Conservation (phyloP, 129 eudicot species). For the Dittrichia graveolens region DNA sequence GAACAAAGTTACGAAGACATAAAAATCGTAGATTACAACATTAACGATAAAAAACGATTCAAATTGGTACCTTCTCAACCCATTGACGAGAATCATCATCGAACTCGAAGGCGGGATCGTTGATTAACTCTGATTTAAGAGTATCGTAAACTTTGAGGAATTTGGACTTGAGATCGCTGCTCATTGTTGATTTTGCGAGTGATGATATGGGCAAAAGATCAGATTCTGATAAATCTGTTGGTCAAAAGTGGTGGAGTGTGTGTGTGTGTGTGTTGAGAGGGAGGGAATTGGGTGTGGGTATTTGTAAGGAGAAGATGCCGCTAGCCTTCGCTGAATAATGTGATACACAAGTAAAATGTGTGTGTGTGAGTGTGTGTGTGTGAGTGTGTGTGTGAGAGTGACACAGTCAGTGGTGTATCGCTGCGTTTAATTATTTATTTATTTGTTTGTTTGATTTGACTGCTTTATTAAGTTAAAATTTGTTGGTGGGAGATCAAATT, state of each 20-base stretch:
- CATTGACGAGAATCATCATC: conserved; percentile 78
- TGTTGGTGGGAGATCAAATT: background rate
- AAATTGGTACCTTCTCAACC: conserved; percentile 65
- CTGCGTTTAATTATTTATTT: background rate
- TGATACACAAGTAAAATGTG: background rate
- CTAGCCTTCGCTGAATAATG: conserved; percentile 29
- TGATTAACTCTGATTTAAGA: conserved; percentile 64
- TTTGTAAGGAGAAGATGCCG: conserved; percentile 38
- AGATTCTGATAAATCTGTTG: conserved; percentile 12
- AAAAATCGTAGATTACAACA: background rate
- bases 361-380: too few species aligned
- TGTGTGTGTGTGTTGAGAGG: background rate
- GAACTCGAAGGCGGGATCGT: conserved; percentile 82
- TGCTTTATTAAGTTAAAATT: background rate
- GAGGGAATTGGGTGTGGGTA: conserved; percentile 18
- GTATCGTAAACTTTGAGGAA: conserved; percentile 63
- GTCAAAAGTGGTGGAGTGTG: conserved; percentile 5
- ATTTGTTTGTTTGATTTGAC: background rate
- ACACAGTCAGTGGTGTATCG: conserved; percentile 25
- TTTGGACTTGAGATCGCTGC: conserved; percentile 56
- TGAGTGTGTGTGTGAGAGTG: too few species aligned
- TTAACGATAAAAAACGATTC: background rate
- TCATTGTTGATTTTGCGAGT: conserved; percentile 38
- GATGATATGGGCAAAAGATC: conserved; percentile 3
- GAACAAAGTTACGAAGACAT: background rate